phyloP scores from a whole-genome alignment of 2,329 filamentous ascomycete species.

The Tricladium varicosporioides region DNA sequence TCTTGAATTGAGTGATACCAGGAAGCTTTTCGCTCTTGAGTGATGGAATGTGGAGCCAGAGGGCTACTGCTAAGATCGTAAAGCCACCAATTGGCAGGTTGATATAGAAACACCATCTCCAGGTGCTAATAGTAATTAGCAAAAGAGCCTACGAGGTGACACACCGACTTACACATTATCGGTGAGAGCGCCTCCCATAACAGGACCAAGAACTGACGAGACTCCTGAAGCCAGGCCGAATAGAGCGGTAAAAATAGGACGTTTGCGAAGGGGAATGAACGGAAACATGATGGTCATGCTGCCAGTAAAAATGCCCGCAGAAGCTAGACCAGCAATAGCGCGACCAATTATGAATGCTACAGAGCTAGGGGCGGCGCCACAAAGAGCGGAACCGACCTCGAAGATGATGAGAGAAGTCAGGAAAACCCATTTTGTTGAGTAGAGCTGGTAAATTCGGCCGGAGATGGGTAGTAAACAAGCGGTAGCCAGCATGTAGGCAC shows the following conservation, averaged over 20 bases:
- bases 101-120: conserved; percentile 37
- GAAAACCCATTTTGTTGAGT: conserved; percentile 24
- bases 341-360: conserved; percentile 26
- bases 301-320: conserved; percentile 36
- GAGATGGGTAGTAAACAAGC: conserved; percentile 26
- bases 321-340: conserved; percentile 26
- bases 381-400: conserved; percentile 25
- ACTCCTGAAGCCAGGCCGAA: conserved; percentile 38
- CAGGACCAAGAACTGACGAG: conserved; percentile 36
- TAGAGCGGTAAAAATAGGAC: conserved; percentile 28
- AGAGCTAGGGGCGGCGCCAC: conserved; percentile 25
- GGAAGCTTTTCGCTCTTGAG: conserved; percentile 35
- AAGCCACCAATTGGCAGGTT: conserved; percentile 41
- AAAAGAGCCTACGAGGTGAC: background rate
- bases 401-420: conserved; percentile 23
- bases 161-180: conserved; percentile 29
- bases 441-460: conserved; percentile 28
- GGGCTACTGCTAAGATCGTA: conserved; percentile 36
- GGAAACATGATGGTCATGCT: conserved; percentile 18
- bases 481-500: conserved; percentile 35
- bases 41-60: conserved; percentile 41
- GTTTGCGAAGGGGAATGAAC: conserved; percentile 17
- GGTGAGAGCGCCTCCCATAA: conserved; percentile 34
- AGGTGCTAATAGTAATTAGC: conserved; percentile 35
- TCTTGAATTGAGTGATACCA: conserved; percentile 40